Base-by-base conservation (phyloP, 2,329 filamentous ascomycete species). In the Fusarium euwallaceae region DNA sequence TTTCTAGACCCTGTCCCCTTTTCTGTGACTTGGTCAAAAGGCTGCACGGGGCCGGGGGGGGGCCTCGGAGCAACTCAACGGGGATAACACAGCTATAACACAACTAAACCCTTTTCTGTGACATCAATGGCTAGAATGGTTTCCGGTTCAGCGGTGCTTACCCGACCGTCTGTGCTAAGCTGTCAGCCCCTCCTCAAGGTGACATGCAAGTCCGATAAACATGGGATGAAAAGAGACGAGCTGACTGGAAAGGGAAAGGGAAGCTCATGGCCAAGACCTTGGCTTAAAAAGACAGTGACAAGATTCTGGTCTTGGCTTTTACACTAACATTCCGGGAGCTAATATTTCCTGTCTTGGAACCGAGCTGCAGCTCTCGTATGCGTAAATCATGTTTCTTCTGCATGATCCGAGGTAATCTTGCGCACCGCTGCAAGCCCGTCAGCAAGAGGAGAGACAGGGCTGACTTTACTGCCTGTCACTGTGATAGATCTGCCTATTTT, bases 361-460 rank as follows among this genome's bases (percentile, higher is more conserved):
- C 51, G 37, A 69, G 32, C 56, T 58, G 66, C 45, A 58, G 37
- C 39, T 17, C 48, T 67, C 62, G 61, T 70, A 66, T 72, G 51
- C 20, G 53, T 48, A 20, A 64, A 27, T 73, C 29, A 68, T 56
- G 27, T n/a, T 60, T 16, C 43, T 14, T 27, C 45, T 53, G 36
- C 53, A 53, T 70, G 71, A 36, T 62, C 62, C 43, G 62, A 61
- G 48, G n/a, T 53, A 64, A 37, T 75, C 37, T 64, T 64, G 22
- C 53, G 22, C 24, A 48, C 20, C 24, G 17, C 22, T 36, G 48
- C 20, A 73, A 72, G 66, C 70, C 66, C 51, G 37, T 59, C 53
- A 69, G 61, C 51, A 72, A 72, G 17, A 41, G 36, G 39, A 22
- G 32, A 65, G 32, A 41, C 60, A 39, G 41, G 32, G 34, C 56